Conservation (phyloP, 2,329 filamentous ascomycete genomes). For the Neofusicoccum sp. region DNA sequence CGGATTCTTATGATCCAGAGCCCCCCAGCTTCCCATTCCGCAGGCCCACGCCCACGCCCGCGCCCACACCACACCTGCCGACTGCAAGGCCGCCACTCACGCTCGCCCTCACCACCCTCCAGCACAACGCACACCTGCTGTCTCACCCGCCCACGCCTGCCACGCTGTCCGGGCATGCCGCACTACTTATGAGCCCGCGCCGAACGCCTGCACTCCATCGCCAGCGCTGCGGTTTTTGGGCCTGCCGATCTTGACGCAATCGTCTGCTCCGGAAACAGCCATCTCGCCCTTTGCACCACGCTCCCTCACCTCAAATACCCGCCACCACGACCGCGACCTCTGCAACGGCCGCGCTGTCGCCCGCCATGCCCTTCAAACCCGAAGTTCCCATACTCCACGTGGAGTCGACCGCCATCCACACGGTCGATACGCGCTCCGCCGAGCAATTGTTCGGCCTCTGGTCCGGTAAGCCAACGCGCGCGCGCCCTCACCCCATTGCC, state of each 20-base stretch:
- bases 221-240: conserved; percentile 20
- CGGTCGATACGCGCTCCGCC: conserved; percentile 89
- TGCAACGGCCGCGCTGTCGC: conserved; percentile 10
- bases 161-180: conserved; percentile 21
- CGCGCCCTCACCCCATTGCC: conserved; percentile 18
- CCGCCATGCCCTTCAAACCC: conserved; percentile 78
- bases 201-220: conserved; percentile 18
- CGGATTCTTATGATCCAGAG: conserved; percentile 19
- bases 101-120: conserved; percentile 10
- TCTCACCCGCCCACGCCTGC: conserved; percentile 21
- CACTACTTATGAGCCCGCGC: conserved; percentile 18
- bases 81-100: conserved; percentile 22
- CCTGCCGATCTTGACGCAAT: conserved; percentile 31
- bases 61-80: conserved; percentile 15
- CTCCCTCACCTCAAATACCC: conserved; percentile 9
- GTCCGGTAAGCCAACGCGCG: conserved; percentile 69
- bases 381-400: conserved; percentile 87
- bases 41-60: conserved; percentile 6
- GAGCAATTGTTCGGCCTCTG: conserved; percentile 96
- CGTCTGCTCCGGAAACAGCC: conserved; percentile 26
- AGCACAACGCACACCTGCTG: conserved; percentile 17
- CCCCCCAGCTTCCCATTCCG: conserved; percentile 20
- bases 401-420: conserved; percentile 88
- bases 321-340: conserved; percentile 25
- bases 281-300: conserved; percentile 21